A percentile compares a stretch with the other conserved stretches of the same genome.
Conservation (phyloP, 352 stramenopile species). For the Globisporangium rhizosaccharum region DNA sequence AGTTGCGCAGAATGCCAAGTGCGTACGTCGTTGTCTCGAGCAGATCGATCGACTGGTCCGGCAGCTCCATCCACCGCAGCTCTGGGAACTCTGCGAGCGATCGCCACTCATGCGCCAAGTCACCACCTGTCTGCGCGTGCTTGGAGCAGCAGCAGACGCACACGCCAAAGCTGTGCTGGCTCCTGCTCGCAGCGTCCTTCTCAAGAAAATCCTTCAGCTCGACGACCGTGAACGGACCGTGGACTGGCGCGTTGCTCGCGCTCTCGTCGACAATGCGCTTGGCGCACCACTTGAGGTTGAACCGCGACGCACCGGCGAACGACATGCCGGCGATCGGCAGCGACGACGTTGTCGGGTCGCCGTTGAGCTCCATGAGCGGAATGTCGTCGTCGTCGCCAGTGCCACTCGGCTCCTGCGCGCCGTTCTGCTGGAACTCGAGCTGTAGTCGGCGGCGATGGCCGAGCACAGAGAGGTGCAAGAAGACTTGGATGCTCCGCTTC, state of each 20-base stretch:
- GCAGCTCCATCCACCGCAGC: conserved; percentile 78
- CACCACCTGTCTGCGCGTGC: conserved; percentile 23
- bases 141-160: conserved; percentile 70
- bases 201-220: conserved; percentile 55
- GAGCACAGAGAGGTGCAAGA: conserved; percentile 62
- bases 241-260: conserved; percentile 15
- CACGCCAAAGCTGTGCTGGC: conserved; percentile 31
- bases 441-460: conserved; percentile 31
- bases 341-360: conserved; percentile 32
- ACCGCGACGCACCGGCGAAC: conserved; percentile 49
- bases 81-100: conserved; percentile 59
- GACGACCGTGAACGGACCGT: conserved; percentile 48
- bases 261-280: conserved; percentile 24
- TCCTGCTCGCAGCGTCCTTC: conserved; percentile 25
- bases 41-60: conserved; percentile 52
- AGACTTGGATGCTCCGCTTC: conserved; percentile 45
- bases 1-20: conserved; percentile 56
- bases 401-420: no score
- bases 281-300: conserved; percentile 59
- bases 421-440: background rate
- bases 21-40: conserved; percentile 34
- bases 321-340: conserved; percentile 68
- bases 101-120: conserved; percentile 45
- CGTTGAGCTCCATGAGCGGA: conserved; percentile 62
- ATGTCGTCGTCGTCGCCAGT: conserved; percentile 39